phyloP scores from a whole-genome alignment of 2,329 filamentous ascomycete genomes.

The Exophiala dermatitidis region DNA sequence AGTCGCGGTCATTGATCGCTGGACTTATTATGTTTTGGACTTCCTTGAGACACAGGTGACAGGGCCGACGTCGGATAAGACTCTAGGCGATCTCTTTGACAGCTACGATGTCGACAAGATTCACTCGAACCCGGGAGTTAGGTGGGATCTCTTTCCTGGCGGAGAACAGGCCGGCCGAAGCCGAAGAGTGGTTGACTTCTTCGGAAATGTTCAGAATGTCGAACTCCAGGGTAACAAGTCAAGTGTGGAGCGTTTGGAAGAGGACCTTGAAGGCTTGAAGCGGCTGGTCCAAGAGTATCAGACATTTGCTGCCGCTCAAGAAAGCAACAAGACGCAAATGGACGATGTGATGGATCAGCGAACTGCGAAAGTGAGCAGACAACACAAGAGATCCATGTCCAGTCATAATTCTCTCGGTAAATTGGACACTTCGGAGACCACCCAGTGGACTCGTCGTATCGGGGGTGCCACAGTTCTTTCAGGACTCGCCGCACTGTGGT shows the following conservation, averaged over 20 bases:
- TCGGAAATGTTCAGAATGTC: constrained; percentile 95
- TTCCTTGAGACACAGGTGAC: constrained; percentile 88
- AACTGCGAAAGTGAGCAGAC: constrained; percentile 6
- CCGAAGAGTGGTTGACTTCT: constrained; percentile 89
- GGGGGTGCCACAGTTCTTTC: constrained; percentile 28
- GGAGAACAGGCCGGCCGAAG: constrained; percentile 70
- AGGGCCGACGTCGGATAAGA: constrained; percentile 79
- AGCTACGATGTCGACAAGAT: constrained; percentile 94
- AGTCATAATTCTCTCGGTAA: constrained; percentile 11
- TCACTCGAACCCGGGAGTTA: constrained; percentile 81
- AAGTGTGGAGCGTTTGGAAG: constrained; percentile 47
- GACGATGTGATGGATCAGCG: constrained; percentile 6
- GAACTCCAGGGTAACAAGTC: constrained; percentile 67
- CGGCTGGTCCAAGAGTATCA: constrained; percentile 48
- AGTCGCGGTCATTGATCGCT: constrained; percentile 95
- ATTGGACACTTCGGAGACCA: constrained; percentile 20
- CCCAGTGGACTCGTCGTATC: constrained; percentile 26
- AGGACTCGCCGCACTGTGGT: constrained; percentile 30
- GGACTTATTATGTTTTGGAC: constrained; percentile 97
- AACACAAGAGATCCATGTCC: constrained; percentile 1
- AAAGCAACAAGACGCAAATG: constrained; percentile 22
- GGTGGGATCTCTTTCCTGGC: constrained; percentile 90
- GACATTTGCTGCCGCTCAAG: constrained; percentile 20
- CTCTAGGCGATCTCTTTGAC: constrained; percentile 88
- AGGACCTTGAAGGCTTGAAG: constrained; percentile 70